Evolutionary conservation across 441 rosid species (phyloP).

Genomic region (Eugenia klotzschiana): DNA sequence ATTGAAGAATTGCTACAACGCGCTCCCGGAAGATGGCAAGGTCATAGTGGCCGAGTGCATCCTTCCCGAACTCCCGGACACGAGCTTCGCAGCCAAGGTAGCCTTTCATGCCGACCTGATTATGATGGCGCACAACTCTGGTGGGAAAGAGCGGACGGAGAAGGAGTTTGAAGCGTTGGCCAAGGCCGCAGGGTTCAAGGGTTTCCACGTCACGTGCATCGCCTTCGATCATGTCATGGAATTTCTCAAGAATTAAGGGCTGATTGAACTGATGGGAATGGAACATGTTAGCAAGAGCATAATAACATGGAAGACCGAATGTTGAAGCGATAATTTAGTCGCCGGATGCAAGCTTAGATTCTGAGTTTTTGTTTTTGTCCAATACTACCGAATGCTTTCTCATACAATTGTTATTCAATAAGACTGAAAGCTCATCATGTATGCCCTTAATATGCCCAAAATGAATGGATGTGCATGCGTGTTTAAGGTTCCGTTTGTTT

Average conservation of each 20-base stretch:
- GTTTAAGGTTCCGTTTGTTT: not conserved
- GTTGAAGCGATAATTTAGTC: not conserved
- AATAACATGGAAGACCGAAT: not conserved
- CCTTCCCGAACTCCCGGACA: not conserved
- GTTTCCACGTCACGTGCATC: not conserved
- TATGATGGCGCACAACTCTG: conserved; percentile 9
- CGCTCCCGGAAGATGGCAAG: not conserved
- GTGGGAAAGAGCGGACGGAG: conserved; percentile 13
- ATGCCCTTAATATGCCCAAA: not conserved
- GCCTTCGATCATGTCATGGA: not conserved
- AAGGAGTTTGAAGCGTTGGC: conserved; percentile 2
- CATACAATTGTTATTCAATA: not conserved
- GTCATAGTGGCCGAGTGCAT: conserved; percentile 4
- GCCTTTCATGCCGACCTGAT: not conserved
- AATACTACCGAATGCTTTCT: not conserved
- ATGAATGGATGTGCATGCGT: not conserved
- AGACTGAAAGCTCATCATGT: not conserved
- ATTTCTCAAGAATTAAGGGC: not conserved
- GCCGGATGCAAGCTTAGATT: not conserved
- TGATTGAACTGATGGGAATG: not conserved
- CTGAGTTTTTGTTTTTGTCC: not conserved
- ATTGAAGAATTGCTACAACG: conserved; percentile 7
- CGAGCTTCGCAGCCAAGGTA: not conserved
- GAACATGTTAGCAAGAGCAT: not conserved
- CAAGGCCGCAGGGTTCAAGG: not conserved